Evolutionary conservation across 768 basidiomycete species (phyloP).

Genomic region (Pisolithus albus): DNA sequence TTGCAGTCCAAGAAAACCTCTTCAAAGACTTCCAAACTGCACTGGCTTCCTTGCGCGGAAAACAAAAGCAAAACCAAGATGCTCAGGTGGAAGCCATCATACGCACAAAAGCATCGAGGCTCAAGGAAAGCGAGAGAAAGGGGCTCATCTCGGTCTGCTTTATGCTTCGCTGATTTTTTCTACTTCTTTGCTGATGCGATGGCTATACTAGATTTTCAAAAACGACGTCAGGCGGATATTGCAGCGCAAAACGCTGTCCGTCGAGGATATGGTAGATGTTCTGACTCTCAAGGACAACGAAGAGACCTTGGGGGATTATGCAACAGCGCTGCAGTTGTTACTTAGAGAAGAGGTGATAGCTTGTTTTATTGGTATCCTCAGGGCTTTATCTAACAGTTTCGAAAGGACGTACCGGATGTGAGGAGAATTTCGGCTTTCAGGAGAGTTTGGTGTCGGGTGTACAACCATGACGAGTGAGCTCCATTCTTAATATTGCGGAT

Average conservation of each 20-base stretch:
- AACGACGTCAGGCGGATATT: constrained; percentile 60
- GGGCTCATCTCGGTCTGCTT: constrained; percentile 39
- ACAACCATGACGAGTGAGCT: constrained; percentile 81
- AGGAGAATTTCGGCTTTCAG: constrained; percentile 64
- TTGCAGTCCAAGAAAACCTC: constrained; percentile 75
- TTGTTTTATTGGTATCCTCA: background rate
- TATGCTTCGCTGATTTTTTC: background rate
- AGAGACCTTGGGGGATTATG: constrained; percentile 53
- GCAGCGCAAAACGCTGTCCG: constrained; percentile 63
- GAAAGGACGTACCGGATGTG: constrained; percentile 61
- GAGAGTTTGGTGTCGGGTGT: constrained; percentile 82
- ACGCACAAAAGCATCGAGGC: constrained; percentile 43
- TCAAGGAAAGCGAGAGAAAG: constrained; percentile 35
- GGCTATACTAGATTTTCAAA: constrained; percentile 53
- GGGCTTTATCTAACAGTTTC: background rate
- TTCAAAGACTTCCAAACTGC: constrained; percentile 52
- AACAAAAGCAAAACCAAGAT: constrained; percentile 57
- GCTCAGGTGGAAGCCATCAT: constrained; percentile 59
- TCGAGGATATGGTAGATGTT: constrained; percentile 80
- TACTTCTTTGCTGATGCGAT: constrained; percentile 1
- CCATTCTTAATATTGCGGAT: background rate
- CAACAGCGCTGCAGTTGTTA: constrained; percentile 62
- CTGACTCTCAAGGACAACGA: constrained; percentile 80
- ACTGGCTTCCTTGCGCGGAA: constrained; percentile 42
- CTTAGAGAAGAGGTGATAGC: constrained; percentile 41